These are phyloP conservation scores for Nicotiana paniculata DNA, from an alignment of 257 asterid genomes.

Conservation along the genomic window DNA sequence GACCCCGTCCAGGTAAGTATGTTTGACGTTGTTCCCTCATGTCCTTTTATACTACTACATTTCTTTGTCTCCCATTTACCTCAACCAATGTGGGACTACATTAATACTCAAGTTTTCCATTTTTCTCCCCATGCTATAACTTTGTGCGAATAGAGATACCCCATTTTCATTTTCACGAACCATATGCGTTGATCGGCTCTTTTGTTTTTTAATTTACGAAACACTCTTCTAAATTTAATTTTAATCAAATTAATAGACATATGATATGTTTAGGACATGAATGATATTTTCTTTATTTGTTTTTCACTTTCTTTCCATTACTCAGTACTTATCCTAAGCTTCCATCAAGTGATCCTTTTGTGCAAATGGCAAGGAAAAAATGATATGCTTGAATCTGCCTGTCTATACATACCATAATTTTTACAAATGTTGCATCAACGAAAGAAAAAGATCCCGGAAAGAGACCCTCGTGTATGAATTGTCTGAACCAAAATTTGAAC, in stretches of 20 bases:
- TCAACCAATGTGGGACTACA: not conserved
- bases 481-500: no score
- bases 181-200: not conserved
- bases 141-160: not conserved
- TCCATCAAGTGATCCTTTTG: no score
- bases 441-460: not conserved
- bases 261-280: no score
- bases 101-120: accelerated
- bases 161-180: not conserved
- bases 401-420: no score
- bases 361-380: not conserved
- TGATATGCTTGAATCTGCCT: not conserved
- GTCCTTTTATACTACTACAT: not conserved
- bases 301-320: no score
- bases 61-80: not conserved
- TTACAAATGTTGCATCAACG: not conserved
- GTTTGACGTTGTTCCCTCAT: accelerated
- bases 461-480: not conserved
- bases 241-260: not conserved
- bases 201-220: not conserved
- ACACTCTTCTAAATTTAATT: not conserved
- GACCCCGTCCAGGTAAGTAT: conserved; percentile 44
- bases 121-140: not conserved
- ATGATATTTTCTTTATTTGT: no score
- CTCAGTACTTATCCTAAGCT: no score